Evolutionary conservation across 176 grass and related monocot species (phyloP).

Genomic region (Aegilops umbellulata): DNA sequence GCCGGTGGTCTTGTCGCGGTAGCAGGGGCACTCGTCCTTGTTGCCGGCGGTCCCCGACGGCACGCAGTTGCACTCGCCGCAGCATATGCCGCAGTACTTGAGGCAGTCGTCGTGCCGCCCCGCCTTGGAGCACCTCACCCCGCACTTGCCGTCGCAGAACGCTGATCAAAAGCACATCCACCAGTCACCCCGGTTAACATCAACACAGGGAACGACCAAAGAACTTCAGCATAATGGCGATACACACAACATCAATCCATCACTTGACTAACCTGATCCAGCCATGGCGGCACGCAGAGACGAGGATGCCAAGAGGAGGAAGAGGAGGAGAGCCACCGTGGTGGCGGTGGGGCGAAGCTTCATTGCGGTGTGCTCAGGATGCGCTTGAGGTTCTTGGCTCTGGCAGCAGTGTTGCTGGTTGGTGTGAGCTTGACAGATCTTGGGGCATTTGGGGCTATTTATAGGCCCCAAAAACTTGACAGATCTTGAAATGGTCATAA

Average conservation of each 20-base stretch:
- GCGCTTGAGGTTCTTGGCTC: too few relatives aligned
- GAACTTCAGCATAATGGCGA: too few relatives aligned
- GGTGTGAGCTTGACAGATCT: not conserved
- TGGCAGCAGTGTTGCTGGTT: not conserved
- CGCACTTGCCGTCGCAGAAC: conserved; percentile 84
- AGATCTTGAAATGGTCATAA: too few relatives aligned
- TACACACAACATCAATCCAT: too few relatives aligned
- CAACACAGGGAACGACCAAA: too few relatives aligned
- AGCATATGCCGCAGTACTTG: conserved; percentile 90
- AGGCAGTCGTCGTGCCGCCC: conserved; percentile 79
- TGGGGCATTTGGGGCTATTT: conserved; percentile 32
- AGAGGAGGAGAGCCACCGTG: conserved; percentile 29
- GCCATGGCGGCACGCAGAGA: conserved; percentile 46
- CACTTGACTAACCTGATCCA: conserved; percentile 47
- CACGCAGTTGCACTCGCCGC: conserved; percentile 73
- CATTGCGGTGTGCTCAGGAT: conserved; percentile 25
- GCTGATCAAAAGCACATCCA: not conserved
- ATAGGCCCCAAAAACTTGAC: not conserved
- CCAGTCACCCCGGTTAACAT: too few relatives aligned
- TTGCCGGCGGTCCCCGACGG: conserved; percentile 75
- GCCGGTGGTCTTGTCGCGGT: conserved; percentile 89
- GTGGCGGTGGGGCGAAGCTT: conserved; percentile 24
- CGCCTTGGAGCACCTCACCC: conserved; percentile 85
- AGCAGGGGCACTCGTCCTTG: conserved; percentile 98
- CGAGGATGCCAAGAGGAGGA: conserved; percentile 40